Conservation (phyloP, 1,139 yeast genomes). For the Suhomyces bolitotheri region DNA sequence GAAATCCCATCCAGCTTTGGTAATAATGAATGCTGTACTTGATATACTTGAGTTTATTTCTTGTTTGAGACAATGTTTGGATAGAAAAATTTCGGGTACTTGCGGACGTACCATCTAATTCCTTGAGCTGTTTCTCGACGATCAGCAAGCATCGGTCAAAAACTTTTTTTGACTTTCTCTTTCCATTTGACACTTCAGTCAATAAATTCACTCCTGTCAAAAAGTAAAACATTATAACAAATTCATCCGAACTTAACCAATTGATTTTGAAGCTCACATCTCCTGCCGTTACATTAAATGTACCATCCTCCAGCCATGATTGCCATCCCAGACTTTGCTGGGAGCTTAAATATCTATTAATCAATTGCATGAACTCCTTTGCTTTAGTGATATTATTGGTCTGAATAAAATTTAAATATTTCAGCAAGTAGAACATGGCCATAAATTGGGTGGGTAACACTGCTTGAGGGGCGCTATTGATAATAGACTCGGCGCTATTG, state of each 20-base stretch:
- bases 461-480: conserved; percentile 1
- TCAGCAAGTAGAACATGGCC: conserved; percentile 30
- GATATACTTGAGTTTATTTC: conserved; percentile 26
- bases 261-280: conserved; percentile 19
- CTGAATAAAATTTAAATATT: conserved; percentile 26
- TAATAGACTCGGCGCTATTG: conserved; percentile 16
- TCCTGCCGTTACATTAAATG: conserved; percentile 18
- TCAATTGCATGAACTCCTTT: conserved; percentile 23
- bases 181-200: conserved; percentile 33
- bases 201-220: conserved; percentile 41
- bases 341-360: conserved; percentile 28
- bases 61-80: conserved; percentile 21
- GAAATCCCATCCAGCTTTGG: conserved; percentile 34
- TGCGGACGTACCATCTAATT: conserved; percentile 9
- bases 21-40: conserved; percentile 31
- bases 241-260: conserved; percentile 48
- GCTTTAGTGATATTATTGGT: conserved; percentile 23
- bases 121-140: conserved; percentile 28
- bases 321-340: conserved; percentile 24
- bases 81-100: conserved; percentile 18
- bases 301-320: conserved; percentile 30
- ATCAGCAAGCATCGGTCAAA: conserved; percentile 37
- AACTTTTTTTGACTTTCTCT: conserved; percentile 32
- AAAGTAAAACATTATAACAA: conserved; percentile 40
- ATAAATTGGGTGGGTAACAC: conserved; percentile 28